Evolutionary conservation across 192 early-diverging fungal genomes (phyloP).

Genomic region (Phycomyces nitens): DNA sequence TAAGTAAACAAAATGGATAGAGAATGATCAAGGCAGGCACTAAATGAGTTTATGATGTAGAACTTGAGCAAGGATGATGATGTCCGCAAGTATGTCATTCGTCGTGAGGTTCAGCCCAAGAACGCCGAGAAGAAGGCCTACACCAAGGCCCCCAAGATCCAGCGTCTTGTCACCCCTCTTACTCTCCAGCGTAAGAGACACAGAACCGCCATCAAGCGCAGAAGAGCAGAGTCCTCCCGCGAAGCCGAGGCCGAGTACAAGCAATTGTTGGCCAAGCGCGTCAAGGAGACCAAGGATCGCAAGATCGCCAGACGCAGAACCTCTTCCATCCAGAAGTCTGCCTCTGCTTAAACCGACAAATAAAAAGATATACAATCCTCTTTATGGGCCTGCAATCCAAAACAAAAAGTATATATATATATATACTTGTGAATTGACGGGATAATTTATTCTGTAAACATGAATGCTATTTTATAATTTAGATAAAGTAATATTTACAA

Average conservation of each 20-base stretch:
- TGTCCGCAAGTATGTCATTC: slow-evolving; percentile 99
- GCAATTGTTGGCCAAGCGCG: slow-evolving; percentile 84
- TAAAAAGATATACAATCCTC: no score
- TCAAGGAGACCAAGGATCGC: slow-evolving; percentile 94
- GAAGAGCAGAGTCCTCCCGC: slow-evolving; percentile 74
- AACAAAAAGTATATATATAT: no score
- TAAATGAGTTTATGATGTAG: no score
- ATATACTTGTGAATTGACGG: no score
- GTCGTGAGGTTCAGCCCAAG: slow-evolving; percentile 91
- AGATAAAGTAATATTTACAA: no score
- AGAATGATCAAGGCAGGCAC: no score
- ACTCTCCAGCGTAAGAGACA: slow-evolving; percentile 96
- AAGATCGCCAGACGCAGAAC: slow-evolving; percentile 71
- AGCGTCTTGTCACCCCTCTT: slow-evolving; percentile 95
- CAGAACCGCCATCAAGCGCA: slow-evolving; percentile 81
- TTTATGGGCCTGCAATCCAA: no score
- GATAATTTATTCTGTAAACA: no score
- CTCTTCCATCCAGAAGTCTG: slow-evolving; percentile 60
- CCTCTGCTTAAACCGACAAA: slow-evolving; percentile 29
- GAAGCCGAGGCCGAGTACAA: slow-evolving; percentile 81
- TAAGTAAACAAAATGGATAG: slow-evolving; percentile 33
- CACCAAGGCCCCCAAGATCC: slow-evolving; percentile 97
- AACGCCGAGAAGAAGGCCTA: slow-evolving; percentile 85
- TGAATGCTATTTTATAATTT: no score
- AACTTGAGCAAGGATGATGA: slow-evolving; percentile 97